Base-by-base conservation (phyloP, 2,329 filamentous ascomycete species). In the Cytospora piceae region DNA sequence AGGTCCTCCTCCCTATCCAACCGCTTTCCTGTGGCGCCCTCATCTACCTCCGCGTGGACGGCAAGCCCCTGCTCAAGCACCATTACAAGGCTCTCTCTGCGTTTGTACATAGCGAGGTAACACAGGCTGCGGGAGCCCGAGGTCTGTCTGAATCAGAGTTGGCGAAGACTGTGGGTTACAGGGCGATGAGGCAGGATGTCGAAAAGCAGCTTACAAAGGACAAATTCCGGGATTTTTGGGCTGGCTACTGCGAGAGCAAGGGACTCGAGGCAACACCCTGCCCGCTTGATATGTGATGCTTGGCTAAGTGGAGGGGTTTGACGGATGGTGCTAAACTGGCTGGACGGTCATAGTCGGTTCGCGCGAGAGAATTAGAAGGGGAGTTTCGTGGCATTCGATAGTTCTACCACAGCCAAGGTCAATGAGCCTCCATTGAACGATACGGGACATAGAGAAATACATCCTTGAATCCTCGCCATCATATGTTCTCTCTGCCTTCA, bases 21-120 rank as follows among this genome's bases (percentile, higher is more conserved):
- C 9, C 4, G 4, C 11, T 54, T 11, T 6, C 22, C 1, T 17
- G 8, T 3, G 58, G 49, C 20, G 17, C 46, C 15, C 8, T 61
- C n/a, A 22, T 54, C 32, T 61, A 61, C 32, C 17, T 61, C 49
- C 58, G 58, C 5, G 6, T 22, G 49, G 46, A 61, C 31, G 29
- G 58, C 31, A 54, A n/a, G 22, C 46, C 58, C 12, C 31, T 61
- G 22, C 49, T 53, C 14, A n/a, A 20, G 51, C 12, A 39, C 7
- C 58, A 61, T 22, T 31, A 32, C 14, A n/a, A 61, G 12, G 51
- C 24, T 20, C 49, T 61, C 4, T 31, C 32, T 24, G 22, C 14
- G 2, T 61, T 61, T 22, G 49, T 54, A 6, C 15, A 3, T 6
- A 8, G 39, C 39, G 22, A n/a, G 57, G 39, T 20, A 2, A 8